phyloP scores from a whole-genome alignment of 2,329 filamentous ascomycete species.

The Cladosporium sp. region DNA sequence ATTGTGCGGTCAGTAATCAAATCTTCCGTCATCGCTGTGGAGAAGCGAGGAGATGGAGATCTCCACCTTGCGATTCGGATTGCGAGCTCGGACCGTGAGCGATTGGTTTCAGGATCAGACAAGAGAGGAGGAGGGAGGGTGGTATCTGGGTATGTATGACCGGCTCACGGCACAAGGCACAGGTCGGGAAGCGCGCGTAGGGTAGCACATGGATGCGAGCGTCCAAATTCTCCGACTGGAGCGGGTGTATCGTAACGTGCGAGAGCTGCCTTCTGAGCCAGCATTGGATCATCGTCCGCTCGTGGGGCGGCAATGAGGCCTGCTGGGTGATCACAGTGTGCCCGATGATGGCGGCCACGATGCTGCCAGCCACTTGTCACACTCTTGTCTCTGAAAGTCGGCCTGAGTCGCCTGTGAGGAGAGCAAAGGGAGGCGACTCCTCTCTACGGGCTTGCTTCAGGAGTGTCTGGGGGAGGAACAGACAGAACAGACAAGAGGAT shows the following conservation, averaged over 20 bases:
- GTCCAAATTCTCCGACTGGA: constrained; percentile 13
- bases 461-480: too few species aligned
- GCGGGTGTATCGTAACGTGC: too few species aligned
- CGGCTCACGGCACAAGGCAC: neutral
- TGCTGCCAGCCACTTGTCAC: constrained; percentile 8
- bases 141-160: neutral
- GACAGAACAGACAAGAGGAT: too few species aligned
- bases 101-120: constrained; percentile 10
- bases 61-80: constrained; percentile 4
- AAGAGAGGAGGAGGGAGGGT: neutral
- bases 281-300: neutral
- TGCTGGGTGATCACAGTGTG: constrained; percentile 5
- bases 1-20: neutral
- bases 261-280: too few species aligned
- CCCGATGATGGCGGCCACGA: constrained; percentile 9
- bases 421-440: neutral
- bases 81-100: constrained; percentile 7
- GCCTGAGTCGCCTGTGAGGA: neutral
- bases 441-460: too few species aligned
- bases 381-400: neutral
- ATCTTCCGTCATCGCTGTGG: constrained; percentile 8
- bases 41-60: constrained; percentile 4
- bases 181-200: constrained; percentile 3
- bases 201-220: constrained; percentile 7
- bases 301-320: constrained; percentile 9